Conservation (phyloP, 1,284 basidiomycete species). For the Rhodotorula sp. region DNA sequence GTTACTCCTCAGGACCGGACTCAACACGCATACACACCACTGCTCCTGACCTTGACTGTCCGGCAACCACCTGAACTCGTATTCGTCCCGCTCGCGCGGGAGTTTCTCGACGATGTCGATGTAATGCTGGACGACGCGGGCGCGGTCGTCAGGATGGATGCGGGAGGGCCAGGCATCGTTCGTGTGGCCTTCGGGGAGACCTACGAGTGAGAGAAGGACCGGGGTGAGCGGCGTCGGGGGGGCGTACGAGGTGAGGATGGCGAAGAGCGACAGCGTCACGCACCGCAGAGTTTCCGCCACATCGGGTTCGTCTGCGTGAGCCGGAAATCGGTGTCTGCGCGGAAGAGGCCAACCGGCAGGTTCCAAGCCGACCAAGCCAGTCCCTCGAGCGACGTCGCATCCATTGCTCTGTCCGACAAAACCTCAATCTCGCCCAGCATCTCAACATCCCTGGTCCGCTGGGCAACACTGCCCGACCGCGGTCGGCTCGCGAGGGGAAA, state of each 20-base stretch:
- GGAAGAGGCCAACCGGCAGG: constrained; percentile 6
- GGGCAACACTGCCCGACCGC: neutral
- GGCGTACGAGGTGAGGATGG: too few relatives aligned
- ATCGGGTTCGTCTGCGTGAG: constrained; percentile 13
- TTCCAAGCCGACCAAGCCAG: constrained; percentile 7
- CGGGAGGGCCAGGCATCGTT: constrained; percentile 24
- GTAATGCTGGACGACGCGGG: constrained; percentile 18
- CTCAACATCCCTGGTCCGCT: neutral
- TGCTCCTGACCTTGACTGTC: neutral
- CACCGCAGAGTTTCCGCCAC: constrained; percentile 11
- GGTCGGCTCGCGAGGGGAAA: neutral
- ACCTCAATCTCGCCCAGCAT: constrained; percentile 19
- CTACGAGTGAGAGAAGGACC: neutral
- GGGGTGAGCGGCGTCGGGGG: too few relatives aligned
- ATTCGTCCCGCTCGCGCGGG: constrained; percentile 11
- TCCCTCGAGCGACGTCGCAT: constrained; percentile 15
- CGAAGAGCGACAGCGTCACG: neutral
- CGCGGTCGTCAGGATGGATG: constrained; percentile 15
- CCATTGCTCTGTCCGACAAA: neutral
- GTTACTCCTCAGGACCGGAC: constrained; percentile 2
- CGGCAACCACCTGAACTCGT: constrained; percentile 15
- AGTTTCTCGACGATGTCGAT: neutral
- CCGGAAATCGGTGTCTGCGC: constrained; percentile 18
- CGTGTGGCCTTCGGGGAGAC: neutral
- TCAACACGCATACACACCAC: constrained; percentile 7